Evolutionary conservation across 1,284 basidiomycete species (phyloP).

Genomic region (Rhizoctonia solani): DNA sequence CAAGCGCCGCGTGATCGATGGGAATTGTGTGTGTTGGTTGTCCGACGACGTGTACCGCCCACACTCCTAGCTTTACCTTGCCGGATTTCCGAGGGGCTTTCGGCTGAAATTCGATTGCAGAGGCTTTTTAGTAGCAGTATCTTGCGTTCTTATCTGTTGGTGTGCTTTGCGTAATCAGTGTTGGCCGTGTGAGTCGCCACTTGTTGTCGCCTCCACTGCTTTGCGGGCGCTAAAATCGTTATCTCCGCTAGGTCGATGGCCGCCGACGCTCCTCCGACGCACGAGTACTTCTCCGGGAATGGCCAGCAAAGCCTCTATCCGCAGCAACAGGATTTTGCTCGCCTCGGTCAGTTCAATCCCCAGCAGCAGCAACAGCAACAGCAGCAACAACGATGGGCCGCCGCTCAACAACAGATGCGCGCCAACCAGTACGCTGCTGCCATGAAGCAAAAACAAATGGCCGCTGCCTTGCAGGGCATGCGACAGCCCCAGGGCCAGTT

Average conservation of each 20-base stretch:
- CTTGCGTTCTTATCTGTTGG: not conserved
- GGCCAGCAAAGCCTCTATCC: conserved; percentile 14
- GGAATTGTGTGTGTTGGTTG: not conserved
- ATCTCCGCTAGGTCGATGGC: conserved; percentile 13
- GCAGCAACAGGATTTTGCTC: conserved; percentile 23
- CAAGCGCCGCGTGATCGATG: not conserved
- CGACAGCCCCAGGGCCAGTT: too few species aligned
- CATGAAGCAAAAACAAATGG: conserved; percentile 35
- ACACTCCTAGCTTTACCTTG: too few species aligned
- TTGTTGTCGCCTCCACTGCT: not conserved
- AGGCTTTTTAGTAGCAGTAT: not conserved
- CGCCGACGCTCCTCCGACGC: too few species aligned
- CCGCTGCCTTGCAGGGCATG: too few species aligned
- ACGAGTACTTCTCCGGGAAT: conserved; percentile 18
- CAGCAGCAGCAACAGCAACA: conserved; percentile 44
- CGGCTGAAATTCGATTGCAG: not conserved
- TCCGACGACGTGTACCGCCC: not conserved
- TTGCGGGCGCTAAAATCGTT: not conserved
- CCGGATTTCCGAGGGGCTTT: too few species aligned
- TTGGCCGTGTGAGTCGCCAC: conserved; percentile 19
- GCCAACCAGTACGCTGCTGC: conserved; percentile 24
- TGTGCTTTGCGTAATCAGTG: not conserved
- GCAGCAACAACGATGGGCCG: conserved; percentile 42
- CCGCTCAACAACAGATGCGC: conserved; percentile 39
- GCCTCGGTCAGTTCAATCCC: too few species aligned